Percentiles rank a stretch among this genome's conserved stretches.
phyloP scores from a whole-genome alignment of 108 stramenopile species.

The Chaetoceros tenuissimus region DNA sequence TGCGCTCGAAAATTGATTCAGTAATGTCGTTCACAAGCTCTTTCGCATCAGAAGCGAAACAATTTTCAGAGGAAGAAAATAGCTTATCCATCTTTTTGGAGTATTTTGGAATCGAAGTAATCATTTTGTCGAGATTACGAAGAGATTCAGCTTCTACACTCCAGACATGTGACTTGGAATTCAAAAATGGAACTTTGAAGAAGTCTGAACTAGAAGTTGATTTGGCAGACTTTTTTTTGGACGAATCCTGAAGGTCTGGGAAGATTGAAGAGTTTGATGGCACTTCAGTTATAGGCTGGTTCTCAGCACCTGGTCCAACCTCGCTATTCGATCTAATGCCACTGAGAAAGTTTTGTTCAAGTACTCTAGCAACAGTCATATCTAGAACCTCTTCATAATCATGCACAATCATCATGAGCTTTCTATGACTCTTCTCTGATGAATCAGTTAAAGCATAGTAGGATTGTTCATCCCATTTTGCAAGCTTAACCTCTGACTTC shows the following conservation, averaged over 20 bases:
- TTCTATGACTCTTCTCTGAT: constrained; percentile 85
- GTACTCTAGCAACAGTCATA: constrained; percentile 41
- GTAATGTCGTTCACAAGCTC: constrained; percentile 39
- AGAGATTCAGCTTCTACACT: too few species aligned
- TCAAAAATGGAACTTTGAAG: too few species aligned
- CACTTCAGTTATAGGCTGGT: constrained; percentile 18
- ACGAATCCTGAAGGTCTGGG: constrained; percentile 15
- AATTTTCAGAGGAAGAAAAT: constrained; percentile 12
- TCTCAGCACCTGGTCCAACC: constrained; percentile 12
- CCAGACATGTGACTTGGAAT: too few species aligned
- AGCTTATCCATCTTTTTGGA: constrained; percentile 41
- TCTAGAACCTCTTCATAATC: constrained; percentile 76
- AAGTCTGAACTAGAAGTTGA: too few species aligned
- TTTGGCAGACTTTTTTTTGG: too few species aligned
- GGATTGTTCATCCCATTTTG: constrained; percentile 98
- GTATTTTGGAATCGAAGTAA: constrained; percentile 19
- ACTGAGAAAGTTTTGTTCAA: constrained; percentile 52
- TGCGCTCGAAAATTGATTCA: constrained; percentile 78
- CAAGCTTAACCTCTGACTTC: constrained; percentile 89
- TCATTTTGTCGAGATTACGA: background rate
- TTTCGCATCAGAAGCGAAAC: constrained; percentile 32
- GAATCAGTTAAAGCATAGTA: constrained; percentile 93
- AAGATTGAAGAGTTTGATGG: constrained; percentile 20
- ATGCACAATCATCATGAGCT: constrained; percentile 70
- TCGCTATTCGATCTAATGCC: constrained; percentile 44